Evolutionary conservation across 1,284 basidiomycete species (phyloP).

Genomic region (Pseudozyma tsukubaensis): DNA sequence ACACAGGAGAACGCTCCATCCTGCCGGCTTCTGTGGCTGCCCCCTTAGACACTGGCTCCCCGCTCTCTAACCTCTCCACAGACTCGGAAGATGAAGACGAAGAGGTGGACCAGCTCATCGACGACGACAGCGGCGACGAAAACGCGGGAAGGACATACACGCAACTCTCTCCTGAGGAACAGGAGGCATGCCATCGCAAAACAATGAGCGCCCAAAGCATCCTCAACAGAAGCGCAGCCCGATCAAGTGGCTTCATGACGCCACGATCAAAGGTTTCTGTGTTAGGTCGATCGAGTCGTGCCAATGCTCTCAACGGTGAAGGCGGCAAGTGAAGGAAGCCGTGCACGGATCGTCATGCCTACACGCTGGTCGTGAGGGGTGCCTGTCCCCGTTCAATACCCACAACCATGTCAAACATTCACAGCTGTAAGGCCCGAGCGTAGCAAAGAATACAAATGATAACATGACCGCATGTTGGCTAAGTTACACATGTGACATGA

Average conservation of each 20-base stretch:
- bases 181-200: constrained; percentile 5
- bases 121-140: constrained; percentile 1
- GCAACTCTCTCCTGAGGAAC: constrained; percentile 7
- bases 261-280: not conserved
- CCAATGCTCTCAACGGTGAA: not conserved
- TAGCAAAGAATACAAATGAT: too few species aligned
- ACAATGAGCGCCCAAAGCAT: not conserved
- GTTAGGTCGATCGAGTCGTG: not conserved
- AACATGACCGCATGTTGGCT: too few species aligned
- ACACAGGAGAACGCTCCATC: too few species aligned
- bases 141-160: not conserved
- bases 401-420: too few species aligned
- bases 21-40: not conserved
- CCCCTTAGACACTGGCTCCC: constrained; percentile 18
- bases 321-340: not conserved
- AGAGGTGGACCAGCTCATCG: constrained; percentile 12
- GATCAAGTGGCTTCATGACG: not conserved
- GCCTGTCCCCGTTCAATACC: too few species aligned
- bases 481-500: too few species aligned
- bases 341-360: too few species aligned
- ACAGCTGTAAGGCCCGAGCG: too few species aligned
- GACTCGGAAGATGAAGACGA: constrained; percentile 3
- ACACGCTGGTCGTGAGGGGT: too few species aligned
- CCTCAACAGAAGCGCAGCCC: not conserved
- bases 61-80: constrained; percentile 10